phyloP scores from a whole-genome alignment of 129 eudicot genomes.

The Artemisia tridentata region DNA sequence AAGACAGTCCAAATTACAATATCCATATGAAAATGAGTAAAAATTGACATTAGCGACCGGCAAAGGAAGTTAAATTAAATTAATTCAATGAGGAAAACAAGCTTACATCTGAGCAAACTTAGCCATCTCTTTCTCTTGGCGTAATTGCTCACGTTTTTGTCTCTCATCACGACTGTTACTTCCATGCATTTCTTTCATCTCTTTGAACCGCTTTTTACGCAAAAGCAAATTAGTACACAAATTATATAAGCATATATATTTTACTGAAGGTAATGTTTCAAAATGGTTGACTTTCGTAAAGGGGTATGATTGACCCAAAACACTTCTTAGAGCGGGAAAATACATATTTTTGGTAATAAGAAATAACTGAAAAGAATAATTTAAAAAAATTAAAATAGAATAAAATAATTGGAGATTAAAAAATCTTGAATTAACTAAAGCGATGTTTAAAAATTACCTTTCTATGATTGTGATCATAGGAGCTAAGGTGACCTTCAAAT shows the following conservation, averaged over 20 bases:
- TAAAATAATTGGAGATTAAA: too few species aligned
- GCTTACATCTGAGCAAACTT: constrained; percentile 83
- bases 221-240: not conserved
- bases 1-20: not conserved
- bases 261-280: not conserved
- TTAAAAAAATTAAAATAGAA: too few species aligned
- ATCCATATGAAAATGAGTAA: too few species aligned
- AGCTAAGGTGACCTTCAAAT: constrained; percentile 96
- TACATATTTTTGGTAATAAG: too few species aligned
- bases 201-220: constrained; percentile 70
- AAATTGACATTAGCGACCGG: not conserved
- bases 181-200: constrained; percentile 99
- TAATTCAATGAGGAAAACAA: constrained; percentile 6
- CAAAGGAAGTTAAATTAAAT: not conserved
- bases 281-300: not conserved
- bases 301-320: not conserved
- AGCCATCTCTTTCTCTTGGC: constrained; percentile 92
- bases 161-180: constrained; percentile 87
- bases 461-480: constrained; percentile 97
- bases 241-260: not conserved
- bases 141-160: constrained; percentile 88
- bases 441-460: constrained; percentile 44
- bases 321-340: too few species aligned
- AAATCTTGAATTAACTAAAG: not conserved
- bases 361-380: too few species aligned